A percentile compares a stretch with the other conserved stretches of the same genome.
Conservation (phyloP, 2,329 filamentous ascomycete genomes). For the Diaporthe helianthi region DNA sequence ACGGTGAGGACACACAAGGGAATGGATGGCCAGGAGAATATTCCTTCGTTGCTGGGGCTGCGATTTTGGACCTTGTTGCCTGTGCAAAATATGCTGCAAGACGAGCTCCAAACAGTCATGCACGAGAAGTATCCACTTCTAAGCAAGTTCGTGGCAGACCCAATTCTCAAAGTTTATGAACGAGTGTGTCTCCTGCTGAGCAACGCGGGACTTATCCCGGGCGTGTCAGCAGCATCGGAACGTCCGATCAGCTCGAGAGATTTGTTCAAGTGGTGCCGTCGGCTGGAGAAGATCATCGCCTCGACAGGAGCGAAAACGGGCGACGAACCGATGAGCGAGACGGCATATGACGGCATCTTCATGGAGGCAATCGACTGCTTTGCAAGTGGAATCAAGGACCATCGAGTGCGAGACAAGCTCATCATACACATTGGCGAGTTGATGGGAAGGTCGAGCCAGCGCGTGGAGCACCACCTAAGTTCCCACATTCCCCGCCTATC, state of each 20-base stretch:
- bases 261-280: conserved; percentile 88
- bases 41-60: conserved; percentile 79
- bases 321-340: conserved; percentile 75
- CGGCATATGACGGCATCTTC: conserved; percentile 82
- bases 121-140: conserved; percentile 74
- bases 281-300: conserved; percentile 72
- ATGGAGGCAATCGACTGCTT: conserved; percentile 95
- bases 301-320: conserved; percentile 68
- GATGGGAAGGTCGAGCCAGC: conserved; percentile 84
- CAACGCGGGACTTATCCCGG: conserved; percentile 42
- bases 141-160: conserved; percentile 62
- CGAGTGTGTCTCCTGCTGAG: conserved; percentile 55
- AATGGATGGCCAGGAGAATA: conserved; percentile 69
- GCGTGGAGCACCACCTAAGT: conserved; percentile 78
- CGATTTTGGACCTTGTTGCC: conserved; percentile 85
- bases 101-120: conserved; percentile 80
- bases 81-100: conserved; percentile 68
- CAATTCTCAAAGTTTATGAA: conserved; percentile 64
- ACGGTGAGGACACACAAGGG: conserved; percentile 83
- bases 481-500: conserved; percentile 76
- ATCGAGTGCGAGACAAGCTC: conserved; percentile 64
- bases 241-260: conserved; percentile 68
- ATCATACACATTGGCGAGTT: conserved; percentile 80
- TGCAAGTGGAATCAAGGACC: conserved; percentile 77
- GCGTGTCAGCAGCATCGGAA: conserved; percentile 40